phyloP scores from a whole-genome alignment of 2,329 filamentous ascomycete species.

The Cytospora schulzeri region DNA sequence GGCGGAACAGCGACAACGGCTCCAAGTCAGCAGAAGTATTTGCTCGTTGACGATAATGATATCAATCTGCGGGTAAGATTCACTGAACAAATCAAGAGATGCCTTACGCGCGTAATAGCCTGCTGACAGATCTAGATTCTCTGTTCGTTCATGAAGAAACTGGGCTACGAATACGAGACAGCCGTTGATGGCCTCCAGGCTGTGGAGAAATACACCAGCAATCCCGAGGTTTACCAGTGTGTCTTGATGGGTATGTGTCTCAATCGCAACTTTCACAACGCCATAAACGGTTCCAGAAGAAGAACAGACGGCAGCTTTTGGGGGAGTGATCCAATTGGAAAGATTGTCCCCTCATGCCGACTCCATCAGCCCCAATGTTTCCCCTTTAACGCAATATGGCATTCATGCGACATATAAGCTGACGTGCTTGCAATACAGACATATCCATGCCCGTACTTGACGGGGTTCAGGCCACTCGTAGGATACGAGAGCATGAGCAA shows the following conservation, averaged over 20 bases:
- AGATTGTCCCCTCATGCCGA: not conserved
- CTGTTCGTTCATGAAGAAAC: constrained; percentile 40
- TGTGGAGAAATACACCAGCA: constrained; percentile 44
- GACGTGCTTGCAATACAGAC: constrained; percentile 25
- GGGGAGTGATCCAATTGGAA: not conserved
- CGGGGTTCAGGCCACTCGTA: constrained; percentile 35
- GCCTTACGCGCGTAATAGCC: not conserved
- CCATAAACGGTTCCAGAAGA: not conserved
- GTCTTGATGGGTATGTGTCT: constrained; percentile 49
- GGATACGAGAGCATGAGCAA: constrained; percentile 34
- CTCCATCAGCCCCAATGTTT: not conserved
- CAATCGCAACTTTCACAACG: not conserved
- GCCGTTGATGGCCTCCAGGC: constrained; percentile 52
- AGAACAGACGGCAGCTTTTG: not conserved
- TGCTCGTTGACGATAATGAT: constrained; percentile 47
- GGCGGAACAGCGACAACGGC: not conserved
- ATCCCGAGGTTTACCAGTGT: constrained; percentile 41
- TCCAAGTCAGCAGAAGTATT: constrained; percentile 26
- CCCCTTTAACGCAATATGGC: not conserved
- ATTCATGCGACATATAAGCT: not conserved
- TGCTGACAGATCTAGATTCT: constrained; percentile 35
- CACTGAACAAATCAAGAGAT: too few species aligned
- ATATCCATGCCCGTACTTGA: constrained; percentile 39
- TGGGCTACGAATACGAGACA: constrained; percentile 43
- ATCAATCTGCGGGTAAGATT: constrained; percentile 38